These are phyloP conservation scores for Lantana camara DNA, from an alignment of 257 asterid genomes.

Conservation along the genomic window DNA sequence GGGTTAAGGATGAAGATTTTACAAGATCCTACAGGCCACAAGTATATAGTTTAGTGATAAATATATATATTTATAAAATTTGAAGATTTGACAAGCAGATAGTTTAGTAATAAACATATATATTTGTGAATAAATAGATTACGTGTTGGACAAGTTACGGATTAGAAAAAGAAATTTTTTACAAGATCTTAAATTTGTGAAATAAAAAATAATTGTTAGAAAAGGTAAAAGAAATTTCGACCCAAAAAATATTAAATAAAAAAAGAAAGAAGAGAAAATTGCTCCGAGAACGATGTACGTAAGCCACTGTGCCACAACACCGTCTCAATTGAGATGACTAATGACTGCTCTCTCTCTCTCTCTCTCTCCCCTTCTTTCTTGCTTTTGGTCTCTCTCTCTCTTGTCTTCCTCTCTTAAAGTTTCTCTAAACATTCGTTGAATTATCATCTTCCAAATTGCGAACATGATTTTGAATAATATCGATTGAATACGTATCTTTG, in stretches of 20 bases:
- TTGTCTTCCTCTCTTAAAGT: not conserved
- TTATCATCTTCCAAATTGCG: conserved; percentile 4
- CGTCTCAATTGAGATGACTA: conserved; percentile 30
- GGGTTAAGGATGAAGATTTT: too few relatives aligned
- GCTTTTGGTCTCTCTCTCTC: not conserved
- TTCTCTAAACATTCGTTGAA: conserved; percentile 1
- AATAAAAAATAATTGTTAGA: not conserved
- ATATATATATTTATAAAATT: too few relatives aligned
- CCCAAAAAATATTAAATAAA: not conserved
- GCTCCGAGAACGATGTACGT: conserved; percentile 2
- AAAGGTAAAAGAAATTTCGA: not conserved
- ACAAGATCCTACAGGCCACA: too few relatives aligned
- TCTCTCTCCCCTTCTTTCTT: conserved; percentile 1
- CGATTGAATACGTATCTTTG: too few relatives aligned
- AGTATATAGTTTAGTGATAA: too few relatives aligned
- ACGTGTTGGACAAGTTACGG: too few relatives aligned
- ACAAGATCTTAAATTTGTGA: too few relatives aligned
- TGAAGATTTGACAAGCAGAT: too few relatives aligned
- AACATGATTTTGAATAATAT: conserved; percentile 19
- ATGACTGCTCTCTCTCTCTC: not conserved
- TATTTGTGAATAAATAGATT: too few relatives aligned
- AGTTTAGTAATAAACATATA: too few relatives aligned
- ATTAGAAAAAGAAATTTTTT: too few relatives aligned
- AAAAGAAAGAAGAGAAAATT: too few relatives aligned
- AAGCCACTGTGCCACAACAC: conserved; percentile 22